Base-by-base conservation (phyloP, 805 yeast species). In the Hanseniaspora occidentalis region DNA sequence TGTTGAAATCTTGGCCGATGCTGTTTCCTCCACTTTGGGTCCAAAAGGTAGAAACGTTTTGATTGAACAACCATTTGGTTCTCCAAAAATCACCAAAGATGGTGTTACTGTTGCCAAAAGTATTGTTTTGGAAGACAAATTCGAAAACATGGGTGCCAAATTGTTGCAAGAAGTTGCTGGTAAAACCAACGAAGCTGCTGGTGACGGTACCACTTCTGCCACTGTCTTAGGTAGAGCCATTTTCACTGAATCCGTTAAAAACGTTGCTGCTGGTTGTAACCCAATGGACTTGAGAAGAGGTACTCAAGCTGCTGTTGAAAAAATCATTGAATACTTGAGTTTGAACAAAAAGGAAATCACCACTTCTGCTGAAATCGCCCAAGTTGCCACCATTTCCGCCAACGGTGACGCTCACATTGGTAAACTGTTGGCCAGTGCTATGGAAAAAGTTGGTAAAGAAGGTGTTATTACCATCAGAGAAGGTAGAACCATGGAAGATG, bases 251-350 rank as follows among this genome's bases (percentile, higher is more conserved):
- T 76, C 94, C 23, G 94, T 89, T 46, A 86, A 85, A 73, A 85
- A 85, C 57, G 98, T 92, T 35, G 96, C 97, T 46, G 96, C 97
- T 43, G 98, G 98, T 46, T 88, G 96, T 67, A 92, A 89, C 71
- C 97, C 98, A 54, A 88, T 86, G 92, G 97, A 89, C 57, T 73
- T 89, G 59, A 84, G 97, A 75, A 79, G 92, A 61, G 98, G 98
- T 55, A 77, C 95, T 37, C 96, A 88, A 70, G 81, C 95, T 45
- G 98, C 96, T 33, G 97, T 88, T 39, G 89, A 84, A 61, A 86
- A 88, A 34, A 95, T 88, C 38, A 88, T 89, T 49, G 74, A 79
- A 46, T 89, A 73, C 65, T 73, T 89, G 56, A 84, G 83, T 56
- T 60, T 73, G 49, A 78, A 89, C 74, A 88, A 84, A 72, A 85